Base-by-base conservation (phyloP, 2,329 filamentous ascomycete species). In the Pyrenochaeta sp. region DNA sequence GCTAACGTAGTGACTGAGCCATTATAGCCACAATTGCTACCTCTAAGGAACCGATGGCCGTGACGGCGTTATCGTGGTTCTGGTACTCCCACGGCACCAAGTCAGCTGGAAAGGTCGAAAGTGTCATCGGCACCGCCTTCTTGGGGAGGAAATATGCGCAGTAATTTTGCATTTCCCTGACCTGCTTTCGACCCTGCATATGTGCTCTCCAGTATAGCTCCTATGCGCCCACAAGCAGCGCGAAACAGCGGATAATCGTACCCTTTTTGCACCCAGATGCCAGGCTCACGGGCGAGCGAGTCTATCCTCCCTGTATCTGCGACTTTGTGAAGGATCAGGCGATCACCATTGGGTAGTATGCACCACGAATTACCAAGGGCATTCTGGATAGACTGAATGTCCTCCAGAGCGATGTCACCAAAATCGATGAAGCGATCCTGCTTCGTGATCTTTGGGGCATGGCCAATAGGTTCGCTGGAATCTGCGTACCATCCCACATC, bases 381-480 rank as follows among this genome's bases (percentile, higher is more conserved):
- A 7, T 83, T 81, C 45, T 84, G 78, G 4, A 84, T 81, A 4
- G 83, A 79, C 5, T 77, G 69, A 14, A 93, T 81, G 1, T 85
- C 81, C 2, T 79, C 74, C n/a, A 81, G 76, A 0, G 77, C 77
- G 81, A 85, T 86, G 3, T 66, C 73, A 0, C 60, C 40, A 82
- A 88, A 91, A 56, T 87, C 76, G 7, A 96, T 75, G 53, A 86
- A 83, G 1, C 80, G 78, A 63, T 94, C 86, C 5, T 81, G 75
- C 49, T 88, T 84, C 1, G 77, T 85, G 54, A 97, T 85, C 70
- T 97, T 97, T 1, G 86, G 85, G 1, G 94, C 94, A 66, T 89
- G 83, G 49, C 50, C 63, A 27, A 42, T 67, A 44, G 46, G 67
- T 43, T 29, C 63, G 45, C 63, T 57, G 27, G 72, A 45, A 31